Percentiles rank a stretch among this genome's conserved stretches.
phyloP scores from a whole-genome alignment of 1,284 basidiomycete genomes.

The Amylostereum chailletii region DNA sequence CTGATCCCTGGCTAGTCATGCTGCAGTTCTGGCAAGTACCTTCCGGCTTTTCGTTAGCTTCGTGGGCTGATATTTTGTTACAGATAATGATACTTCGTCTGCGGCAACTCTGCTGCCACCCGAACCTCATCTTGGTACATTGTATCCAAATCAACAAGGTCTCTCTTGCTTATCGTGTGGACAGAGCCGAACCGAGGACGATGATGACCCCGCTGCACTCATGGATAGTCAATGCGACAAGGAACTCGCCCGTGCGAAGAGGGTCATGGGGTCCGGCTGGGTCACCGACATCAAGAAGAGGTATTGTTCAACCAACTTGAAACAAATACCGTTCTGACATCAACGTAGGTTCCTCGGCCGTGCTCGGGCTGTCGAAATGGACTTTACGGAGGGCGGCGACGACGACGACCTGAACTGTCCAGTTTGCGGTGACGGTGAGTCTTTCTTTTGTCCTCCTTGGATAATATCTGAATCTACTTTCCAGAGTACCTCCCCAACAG shows the following conservation, averaged over 20 bases:
- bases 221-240: conserved; percentile 40
- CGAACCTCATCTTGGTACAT: conserved; percentile 49
- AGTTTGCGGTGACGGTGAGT: conserved; percentile 45
- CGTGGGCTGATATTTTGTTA: conserved; percentile 1
- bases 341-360: conserved; percentile 34
- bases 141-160: background rate
- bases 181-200: conserved; percentile 32
- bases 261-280: conserved; percentile 46
- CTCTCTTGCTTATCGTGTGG: conserved; percentile 11
- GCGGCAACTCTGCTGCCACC: conserved; percentile 59
- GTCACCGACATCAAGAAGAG: conserved; percentile 24
- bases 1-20: conserved; percentile 28
- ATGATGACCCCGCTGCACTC: conserved; percentile 41
- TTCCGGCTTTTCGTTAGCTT: background rate
- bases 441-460: background rate
- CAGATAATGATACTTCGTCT: conserved; percentile 61
- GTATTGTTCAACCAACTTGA: conserved; percentile 21
- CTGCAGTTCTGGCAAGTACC: conserved; percentile 33
- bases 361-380: conserved; percentile 31
- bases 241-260: conserved; percentile 46
- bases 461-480: background rate
- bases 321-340: background rate
- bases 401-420: conserved; percentile 37
- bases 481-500: conserved; percentile 38
- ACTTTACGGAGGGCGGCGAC: conserved; percentile 33